Percentiles rank a stretch among this genome's conserved stretches.
These are phyloP conservation scores for Ceratobasidium sp. DNA, from an alignment of 1,284 basidiomycete species.

Conservation along the genomic window DNA sequence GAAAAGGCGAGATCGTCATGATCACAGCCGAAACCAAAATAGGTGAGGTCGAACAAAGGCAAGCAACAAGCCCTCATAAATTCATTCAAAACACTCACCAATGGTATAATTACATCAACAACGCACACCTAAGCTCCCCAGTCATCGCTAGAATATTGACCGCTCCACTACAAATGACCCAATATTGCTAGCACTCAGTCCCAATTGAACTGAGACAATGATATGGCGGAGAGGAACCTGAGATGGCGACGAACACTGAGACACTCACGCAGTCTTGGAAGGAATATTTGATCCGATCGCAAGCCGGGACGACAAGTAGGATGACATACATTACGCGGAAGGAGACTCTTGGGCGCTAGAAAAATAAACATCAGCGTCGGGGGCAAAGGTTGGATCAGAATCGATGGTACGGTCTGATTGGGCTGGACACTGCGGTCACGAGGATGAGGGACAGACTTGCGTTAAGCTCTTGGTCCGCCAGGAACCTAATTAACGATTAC, in stretches of 20 bases:
- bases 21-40: not conserved
- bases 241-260: too few species aligned
- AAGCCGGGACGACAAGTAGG: conserved; percentile 42
- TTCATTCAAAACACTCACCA: conserved; percentile 59
- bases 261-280: conserved; percentile 24
- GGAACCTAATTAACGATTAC: conserved; percentile 46
- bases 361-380: not conserved
- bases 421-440: not conserved
- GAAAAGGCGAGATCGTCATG: not conserved
- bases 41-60: conserved; percentile 2
- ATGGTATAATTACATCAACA: conserved; percentile 78
- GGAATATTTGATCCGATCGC: conserved; percentile 42
- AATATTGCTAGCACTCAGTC: not conserved
- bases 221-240: too few species aligned
- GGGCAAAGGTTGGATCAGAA: not conserved
- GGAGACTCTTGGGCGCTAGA: conserved; percentile 45
- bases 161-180: conserved; percentile 22
- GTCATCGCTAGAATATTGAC: conserved; percentile 73
- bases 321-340: conserved; percentile 47
- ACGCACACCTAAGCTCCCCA: conserved; percentile 73
- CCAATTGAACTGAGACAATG: not conserved
- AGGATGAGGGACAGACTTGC: conserved; percentile 27
- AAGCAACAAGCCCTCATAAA: not conserved
- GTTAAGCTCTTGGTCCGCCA: conserved; percentile 47
- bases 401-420: not conserved